Evolutionary conservation across 805 yeast genomes (phyloP).

Genomic region (Cyberlindnera mycetangii): DNA sequence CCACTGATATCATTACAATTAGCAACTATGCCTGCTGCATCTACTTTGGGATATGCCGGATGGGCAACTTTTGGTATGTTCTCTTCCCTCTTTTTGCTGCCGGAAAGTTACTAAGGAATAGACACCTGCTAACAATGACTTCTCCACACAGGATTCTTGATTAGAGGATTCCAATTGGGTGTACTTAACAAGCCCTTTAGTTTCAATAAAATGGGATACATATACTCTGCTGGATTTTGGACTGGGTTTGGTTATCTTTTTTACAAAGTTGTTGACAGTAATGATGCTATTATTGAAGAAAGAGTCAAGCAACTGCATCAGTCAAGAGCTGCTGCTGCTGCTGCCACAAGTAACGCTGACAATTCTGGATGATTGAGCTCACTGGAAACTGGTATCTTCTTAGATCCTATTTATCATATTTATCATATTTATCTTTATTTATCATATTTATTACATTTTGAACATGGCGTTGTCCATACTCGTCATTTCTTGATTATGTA

Average conservation of each 20-base stretch:
- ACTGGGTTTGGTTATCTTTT: conserved; percentile 40
- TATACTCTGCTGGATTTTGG: conserved; percentile 43
- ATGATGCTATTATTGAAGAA: conserved; percentile 36
- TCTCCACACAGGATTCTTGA: conserved; percentile 33
- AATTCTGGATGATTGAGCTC: conserved; percentile 1
- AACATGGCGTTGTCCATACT: too few relatives aligned
- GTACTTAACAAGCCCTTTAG: conserved; percentile 39
- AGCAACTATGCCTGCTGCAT: conserved; percentile 21
- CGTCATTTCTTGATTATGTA: too few relatives aligned
- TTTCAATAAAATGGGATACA: conserved; percentile 38
- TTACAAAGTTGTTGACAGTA: conserved; percentile 36
- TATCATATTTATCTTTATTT: background rate
- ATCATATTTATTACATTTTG: conserved; percentile 1
- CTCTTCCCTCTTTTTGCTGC: background rate
- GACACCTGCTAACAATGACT: too few relatives aligned
- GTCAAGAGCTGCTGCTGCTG: conserved; percentile 33
- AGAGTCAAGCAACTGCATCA: conserved; percentile 37
- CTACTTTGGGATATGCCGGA: conserved; percentile 31
- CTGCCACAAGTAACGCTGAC: too few relatives aligned
- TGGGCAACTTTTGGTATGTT: conserved; percentile 39
- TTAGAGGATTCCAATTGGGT: conserved; percentile 44
- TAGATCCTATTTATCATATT: background rate
- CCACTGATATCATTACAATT: background rate
- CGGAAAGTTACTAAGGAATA: too few relatives aligned
- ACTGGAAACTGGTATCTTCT: background rate